Evolutionary conservation across 352 stramenopile genomes (phyloP).

Genomic region (Phytophthora meadii): DNA sequence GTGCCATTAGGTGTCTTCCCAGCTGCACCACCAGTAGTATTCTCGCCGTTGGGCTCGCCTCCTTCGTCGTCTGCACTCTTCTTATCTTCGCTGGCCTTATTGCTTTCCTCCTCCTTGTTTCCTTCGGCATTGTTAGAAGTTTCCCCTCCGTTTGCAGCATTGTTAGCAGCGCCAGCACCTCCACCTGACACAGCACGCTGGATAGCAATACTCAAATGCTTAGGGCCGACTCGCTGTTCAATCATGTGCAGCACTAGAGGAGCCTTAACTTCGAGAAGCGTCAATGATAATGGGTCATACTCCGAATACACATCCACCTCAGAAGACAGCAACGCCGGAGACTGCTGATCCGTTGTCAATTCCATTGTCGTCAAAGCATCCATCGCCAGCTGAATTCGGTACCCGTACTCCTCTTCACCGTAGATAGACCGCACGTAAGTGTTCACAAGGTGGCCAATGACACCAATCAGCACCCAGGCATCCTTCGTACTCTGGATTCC

Average conservation of each 20-base stretch:
- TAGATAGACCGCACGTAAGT: constrained; percentile 83
- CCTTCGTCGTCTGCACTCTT: constrained; percentile 44
- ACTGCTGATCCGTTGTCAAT: constrained; percentile 69
- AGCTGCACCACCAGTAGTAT: constrained; percentile 9
- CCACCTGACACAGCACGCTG: constrained; percentile 76
- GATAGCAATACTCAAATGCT: constrained; percentile 78
- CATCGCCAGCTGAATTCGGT: constrained; percentile 87
- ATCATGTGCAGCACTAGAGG: constrained; percentile 90
- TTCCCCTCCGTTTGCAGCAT: constrained; percentile 34
- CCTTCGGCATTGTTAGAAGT: constrained; percentile 39
- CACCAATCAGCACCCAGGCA: constrained; percentile 83
- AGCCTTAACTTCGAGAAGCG: constrained; percentile 84
- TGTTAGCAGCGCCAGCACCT: constrained; percentile 27
- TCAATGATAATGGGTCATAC: constrained; percentile 75
- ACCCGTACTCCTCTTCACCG: constrained; percentile 86
- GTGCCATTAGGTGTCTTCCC: constrained; percentile 28
- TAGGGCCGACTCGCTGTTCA: constrained; percentile 78
- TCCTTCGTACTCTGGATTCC: constrained; percentile 88
- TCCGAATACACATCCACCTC: constrained; percentile 88
- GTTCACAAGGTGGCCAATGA: constrained; percentile 85
- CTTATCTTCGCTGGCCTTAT: constrained; percentile 31
- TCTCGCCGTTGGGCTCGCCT: constrained; percentile 29
- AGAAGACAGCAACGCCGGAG: constrained; percentile 66
- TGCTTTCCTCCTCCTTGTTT: constrained; percentile 46
- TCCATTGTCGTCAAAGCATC: constrained; percentile 88